Percentiles rank a stretch among this genome's conserved stretches.
These are phyloP conservation scores for Mayamaea pseudoterrestris DNA, from an alignment of 108 stramenopile species.

Conservation along the genomic window DNA sequence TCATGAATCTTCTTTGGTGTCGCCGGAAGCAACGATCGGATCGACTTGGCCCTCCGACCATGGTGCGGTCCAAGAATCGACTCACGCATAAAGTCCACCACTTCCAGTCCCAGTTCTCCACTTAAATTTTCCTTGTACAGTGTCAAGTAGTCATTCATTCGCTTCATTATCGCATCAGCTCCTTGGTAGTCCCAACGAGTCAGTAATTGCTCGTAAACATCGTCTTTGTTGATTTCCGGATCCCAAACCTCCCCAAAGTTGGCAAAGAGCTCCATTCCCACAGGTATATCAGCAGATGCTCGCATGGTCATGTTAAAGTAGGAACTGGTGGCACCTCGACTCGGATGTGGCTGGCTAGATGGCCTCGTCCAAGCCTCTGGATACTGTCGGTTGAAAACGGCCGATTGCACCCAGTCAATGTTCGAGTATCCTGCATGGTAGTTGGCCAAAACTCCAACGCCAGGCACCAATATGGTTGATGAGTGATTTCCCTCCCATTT, in stretches of 20 bases:
- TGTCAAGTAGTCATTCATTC: slow-evolving; percentile 34
- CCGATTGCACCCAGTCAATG: slow-evolving; percentile 20
- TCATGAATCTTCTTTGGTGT: slow-evolving; percentile 39
- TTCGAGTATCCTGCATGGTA: slow-evolving; percentile 29
- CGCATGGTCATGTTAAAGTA: slow-evolving; percentile 50
- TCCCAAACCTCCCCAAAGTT: slow-evolving; percentile 33
- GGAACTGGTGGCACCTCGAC: slow-evolving; percentile 45
- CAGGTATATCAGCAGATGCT: slow-evolving; percentile 41
- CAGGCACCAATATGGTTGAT: slow-evolving; percentile 18
- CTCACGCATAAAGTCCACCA: slow-evolving; percentile 57
- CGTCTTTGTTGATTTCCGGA: slow-evolving; percentile 4
- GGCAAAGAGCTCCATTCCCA: slow-evolving; percentile 40
- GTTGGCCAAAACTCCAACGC: slow-evolving; percentile 22
- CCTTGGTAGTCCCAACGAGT: slow-evolving; percentile 23
- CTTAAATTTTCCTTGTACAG: slow-evolving; percentile 34
- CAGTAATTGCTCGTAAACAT: not conserved
- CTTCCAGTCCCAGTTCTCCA: slow-evolving; percentile 30
- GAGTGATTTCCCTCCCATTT: slow-evolving; percentile 23
- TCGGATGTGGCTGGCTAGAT: slow-evolving; percentile 20
- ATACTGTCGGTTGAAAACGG: slow-evolving; percentile 13
- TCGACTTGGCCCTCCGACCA: slow-evolving; percentile 39
- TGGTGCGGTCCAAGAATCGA: slow-evolving; percentile 48
- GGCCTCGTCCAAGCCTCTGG: no score
- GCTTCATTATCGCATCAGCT: slow-evolving; percentile 45
- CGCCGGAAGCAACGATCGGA: slow-evolving; percentile 47